Base-by-base conservation (phyloP, 2,329 filamentous ascomycete species). In the Ophiostoma quercus region DNA sequence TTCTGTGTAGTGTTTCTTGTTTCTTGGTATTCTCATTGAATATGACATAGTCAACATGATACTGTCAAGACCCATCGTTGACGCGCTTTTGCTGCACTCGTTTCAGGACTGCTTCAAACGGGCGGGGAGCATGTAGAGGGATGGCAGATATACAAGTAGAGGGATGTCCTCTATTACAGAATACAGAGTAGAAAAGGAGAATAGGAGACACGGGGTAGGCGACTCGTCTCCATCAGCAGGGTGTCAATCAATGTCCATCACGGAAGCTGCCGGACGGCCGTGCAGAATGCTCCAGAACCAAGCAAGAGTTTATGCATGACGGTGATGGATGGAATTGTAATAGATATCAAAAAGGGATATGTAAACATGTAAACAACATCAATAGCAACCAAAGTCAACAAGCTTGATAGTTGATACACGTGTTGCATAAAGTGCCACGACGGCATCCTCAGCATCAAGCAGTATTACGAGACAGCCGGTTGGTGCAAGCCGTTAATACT, bases 81-180 rank as follows among this genome's bases (percentile, higher is more conserved):
- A 39, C 62, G 62, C 32, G 32, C 34, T 66, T 39, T 34, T 60
- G 47, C 32, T 67, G 71, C 62, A 65, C 32, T 39, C 62, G 79
- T 82, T 82, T 81, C 80, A 81, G 77, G 74, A 77, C 74, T 81
- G 80, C 79, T 79, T 81, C 79, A 82, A 74, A 74, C 65, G 71
- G 72, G 72, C 65, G 22, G 29, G 66, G 25, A 29, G 25, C 25
- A 29, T 29, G 25, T 29, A 29, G 25, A 29, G 25, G 25, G 39
- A n/a, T 47, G 12, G 11, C 14, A 47, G 16, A 47, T 19, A 19
- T n/a, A n/a, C n/a, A n/a, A n/a, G n/a, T n/a, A n/a, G n/a, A n/a
- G n/a, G n/a, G n/a, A n/a, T n/a, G n/a, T n/a, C n/a, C n/a, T n/a
- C n/a, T n/a, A n/a, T n/a, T n/a, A n/a, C n/a, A n/a, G n/a, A n/a